Conservation (phyloP, 1,284 basidiomycete species). For the Cryptococcus sp. region DNA sequence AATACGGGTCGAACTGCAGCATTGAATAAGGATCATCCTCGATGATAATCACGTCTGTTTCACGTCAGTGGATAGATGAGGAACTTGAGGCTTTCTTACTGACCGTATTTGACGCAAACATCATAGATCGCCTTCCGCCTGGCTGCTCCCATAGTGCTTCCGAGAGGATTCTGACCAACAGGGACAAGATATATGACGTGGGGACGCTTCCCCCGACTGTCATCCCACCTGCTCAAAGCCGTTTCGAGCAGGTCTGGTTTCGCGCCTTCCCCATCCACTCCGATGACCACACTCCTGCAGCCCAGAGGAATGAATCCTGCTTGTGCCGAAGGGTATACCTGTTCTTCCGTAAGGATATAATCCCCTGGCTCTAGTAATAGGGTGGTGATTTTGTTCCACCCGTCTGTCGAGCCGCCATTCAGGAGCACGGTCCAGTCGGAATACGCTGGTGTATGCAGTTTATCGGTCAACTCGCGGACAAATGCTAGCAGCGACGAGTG, state of each 20-base stretch:
- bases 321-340: constrained; percentile 50
- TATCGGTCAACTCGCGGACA: constrained; percentile 58
- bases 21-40: constrained; percentile 81
- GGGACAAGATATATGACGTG: constrained; percentile 63
- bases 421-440: constrained; percentile 62
- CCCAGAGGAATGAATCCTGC: constrained; percentile 31
- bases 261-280: constrained; percentile 71
- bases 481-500: constrained; percentile 24
- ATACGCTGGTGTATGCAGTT: constrained; percentile 67
- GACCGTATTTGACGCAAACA: constrained; percentile 67
- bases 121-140: constrained; percentile 75
- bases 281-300: constrained; percentile 50
- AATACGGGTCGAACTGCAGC: constrained; percentile 51
- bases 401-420: constrained; percentile 75
- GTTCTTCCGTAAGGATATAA: constrained; percentile 62
- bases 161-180: constrained; percentile 66
- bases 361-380: constrained; percentile 73
- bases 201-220: constrained; percentile 47
- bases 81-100: background rate
- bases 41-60: constrained; percentile 63
- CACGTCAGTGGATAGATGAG: background rate
- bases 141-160: constrained; percentile 62
- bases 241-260: constrained; percentile 62
- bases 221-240: constrained; percentile 66
- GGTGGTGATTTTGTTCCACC: constrained; percentile 50